These are phyloP conservation scores for Nectriaceae sp. DNA, from an alignment of 2,329 filamentous ascomycete species.

Conservation along the genomic window DNA sequence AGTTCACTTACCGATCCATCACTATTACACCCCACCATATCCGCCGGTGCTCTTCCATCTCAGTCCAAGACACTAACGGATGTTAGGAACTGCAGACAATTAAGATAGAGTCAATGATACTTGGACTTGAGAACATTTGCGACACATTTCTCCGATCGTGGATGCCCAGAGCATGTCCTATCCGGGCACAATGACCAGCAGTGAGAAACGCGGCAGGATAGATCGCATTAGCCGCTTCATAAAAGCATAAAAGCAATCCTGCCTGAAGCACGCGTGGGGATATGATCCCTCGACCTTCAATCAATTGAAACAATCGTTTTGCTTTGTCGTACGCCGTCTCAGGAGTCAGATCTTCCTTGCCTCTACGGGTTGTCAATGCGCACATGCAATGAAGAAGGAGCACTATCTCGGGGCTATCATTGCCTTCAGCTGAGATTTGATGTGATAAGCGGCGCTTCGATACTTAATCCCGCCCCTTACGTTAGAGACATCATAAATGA, in stretches of 20 bases:
- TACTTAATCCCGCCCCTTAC: too few relatives aligned
- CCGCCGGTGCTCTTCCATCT: slow-evolving; percentile 10
- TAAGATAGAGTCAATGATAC: neutral
- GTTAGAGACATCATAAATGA: too few relatives aligned
- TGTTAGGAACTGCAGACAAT: neutral
- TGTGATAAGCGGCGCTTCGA: slow-evolving; percentile 6
- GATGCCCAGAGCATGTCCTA: slow-evolving; percentile 9
- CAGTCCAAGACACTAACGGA: slow-evolving; percentile 9
- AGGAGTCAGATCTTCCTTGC: neutral
- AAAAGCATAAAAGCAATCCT: slow-evolving; percentile 1
- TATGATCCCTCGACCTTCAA: slow-evolving; percentile 5
- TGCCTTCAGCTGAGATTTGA: slow-evolving; percentile 5
- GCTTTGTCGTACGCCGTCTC: slow-evolving; percentile 1
- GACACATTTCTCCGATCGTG: slow-evolving; percentile 4
- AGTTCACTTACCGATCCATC: slow-evolving; percentile 9
- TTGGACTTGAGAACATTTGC: slow-evolving; percentile 8
- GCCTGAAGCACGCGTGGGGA: slow-evolving; percentile 6
- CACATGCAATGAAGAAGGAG: slow-evolving; percentile 10
- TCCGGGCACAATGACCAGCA: slow-evolving; percentile 4
- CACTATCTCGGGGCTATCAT: slow-evolving; percentile 2
- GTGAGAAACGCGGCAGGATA: slow-evolving; percentile 9
- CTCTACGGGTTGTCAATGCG: too few relatives aligned
- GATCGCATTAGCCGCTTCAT: slow-evolving; percentile 6
- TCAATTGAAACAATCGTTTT: slow-evolving; percentile 1
- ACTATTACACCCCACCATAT: slow-evolving; percentile 10